A percentile compares a stretch with the other conserved stretches of the same genome.
phyloP scores from a whole-genome alignment of 2,329 filamentous ascomycete genomes.

The Apiospora arundinis region DNA sequence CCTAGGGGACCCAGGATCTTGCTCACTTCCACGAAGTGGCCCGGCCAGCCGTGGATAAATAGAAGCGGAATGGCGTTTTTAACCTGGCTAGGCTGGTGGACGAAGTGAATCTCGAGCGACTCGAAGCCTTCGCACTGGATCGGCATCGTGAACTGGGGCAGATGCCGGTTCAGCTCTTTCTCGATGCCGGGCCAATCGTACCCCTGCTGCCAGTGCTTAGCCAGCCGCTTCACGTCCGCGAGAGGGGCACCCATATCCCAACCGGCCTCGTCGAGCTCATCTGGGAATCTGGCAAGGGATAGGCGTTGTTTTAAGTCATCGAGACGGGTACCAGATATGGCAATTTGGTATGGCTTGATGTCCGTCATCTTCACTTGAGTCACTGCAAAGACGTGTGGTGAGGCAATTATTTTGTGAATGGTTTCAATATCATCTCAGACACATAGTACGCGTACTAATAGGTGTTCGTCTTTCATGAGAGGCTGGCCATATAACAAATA shows the following conservation, averaged over 20 bases:
- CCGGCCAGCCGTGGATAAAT: slow-evolving; percentile 58
- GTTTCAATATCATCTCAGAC: not conserved
- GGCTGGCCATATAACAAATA: not conserved
- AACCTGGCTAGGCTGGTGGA: slow-evolving; percentile 42
- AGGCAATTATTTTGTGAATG: not conserved
- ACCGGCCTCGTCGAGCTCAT: slow-evolving; percentile 45
- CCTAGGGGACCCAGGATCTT: slow-evolving; percentile 63
- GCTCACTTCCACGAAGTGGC: slow-evolving; percentile 70
- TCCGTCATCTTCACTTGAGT: slow-evolving; percentile 34
- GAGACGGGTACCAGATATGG: slow-evolving; percentile 40
- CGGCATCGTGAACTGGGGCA: slow-evolving; percentile 43
- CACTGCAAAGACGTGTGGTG: not conserved
- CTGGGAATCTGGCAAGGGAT: slow-evolving; percentile 44
- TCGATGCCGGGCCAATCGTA: slow-evolving; percentile 46
- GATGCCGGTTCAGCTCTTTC: slow-evolving; percentile 39
- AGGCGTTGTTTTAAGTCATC: slow-evolving; percentile 43
- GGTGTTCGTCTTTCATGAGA: not conserved
- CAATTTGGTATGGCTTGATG: slow-evolving; percentile 43
- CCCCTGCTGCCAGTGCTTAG: slow-evolving; percentile 42
- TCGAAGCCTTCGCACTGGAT: slow-evolving; percentile 47
- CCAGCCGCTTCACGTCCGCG: slow-evolving; percentile 42
- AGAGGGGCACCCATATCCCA: slow-evolving; percentile 48
- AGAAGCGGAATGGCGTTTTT: slow-evolving; percentile 39
- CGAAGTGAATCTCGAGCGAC: slow-evolving; percentile 45
- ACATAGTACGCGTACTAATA: not conserved